Evolutionary conservation across 2,329 filamentous ascomycete genomes (phyloP), one percentile per base, ranked within the genome.

Genomic region (Helotiales sp.): DNA sequence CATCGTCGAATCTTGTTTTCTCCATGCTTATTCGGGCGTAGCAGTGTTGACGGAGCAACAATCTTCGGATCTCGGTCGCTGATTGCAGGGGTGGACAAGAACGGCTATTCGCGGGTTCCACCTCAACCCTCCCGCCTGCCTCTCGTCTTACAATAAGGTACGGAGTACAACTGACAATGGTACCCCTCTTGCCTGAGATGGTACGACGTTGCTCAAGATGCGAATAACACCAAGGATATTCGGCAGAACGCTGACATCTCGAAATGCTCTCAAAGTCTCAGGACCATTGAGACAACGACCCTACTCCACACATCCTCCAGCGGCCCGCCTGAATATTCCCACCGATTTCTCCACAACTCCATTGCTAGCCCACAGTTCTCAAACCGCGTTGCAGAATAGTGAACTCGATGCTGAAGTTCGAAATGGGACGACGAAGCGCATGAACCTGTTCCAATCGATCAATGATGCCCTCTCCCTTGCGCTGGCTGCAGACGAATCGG

Each of bases 401-500:
- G 91, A 96, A 69, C 83, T 98, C 4, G 80, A 90, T 0, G 71
- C 78, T 30, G 79, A 86, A 19, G 79, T 85, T 29, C 84, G 82
- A 63, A 85, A 85, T 71, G 85, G 86, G 46, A 81, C 87, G 1
- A 93, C 91, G 2, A 91, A 91, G 72, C 89, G 90, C 65, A 89
- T 96, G 81, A 98, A 98, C 75, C 82, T 97, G 34, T 97, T 95
- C 77, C 91, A 96, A 72, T 88, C 95, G 51, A 86, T 99, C 78
- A 98, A 98, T 72, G 87, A 93, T 64, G 93, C 93, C 10, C 81
- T 99, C 22, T 84, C 89, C 22, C 90, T 88, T 58, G 91, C 93
- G 24, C 81, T 99, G 27, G 84, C 88, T 15, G 84, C 88, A 33
- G 93, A 97, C 67, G 91, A 96, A 63, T 86, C 88, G 17, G 91